Conservation (phyloP, 352 stramenopile genomes). For the Hyphochytrium catenoides region DNA sequence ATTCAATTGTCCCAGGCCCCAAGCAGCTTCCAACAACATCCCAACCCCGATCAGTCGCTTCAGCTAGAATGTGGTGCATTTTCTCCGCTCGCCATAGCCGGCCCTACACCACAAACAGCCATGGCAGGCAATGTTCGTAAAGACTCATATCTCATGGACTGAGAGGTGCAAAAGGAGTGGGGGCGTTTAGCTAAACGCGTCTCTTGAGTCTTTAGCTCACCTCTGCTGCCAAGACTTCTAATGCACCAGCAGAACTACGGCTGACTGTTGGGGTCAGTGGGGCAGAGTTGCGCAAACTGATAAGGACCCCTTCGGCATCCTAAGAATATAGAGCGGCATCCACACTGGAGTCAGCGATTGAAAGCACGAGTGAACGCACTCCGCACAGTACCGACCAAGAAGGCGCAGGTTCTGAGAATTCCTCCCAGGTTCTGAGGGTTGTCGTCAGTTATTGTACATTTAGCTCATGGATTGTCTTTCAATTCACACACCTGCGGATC, state of each 20-base stretch:
- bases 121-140: no score
- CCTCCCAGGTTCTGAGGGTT: conserved; percentile 29
- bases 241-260: conserved; percentile 32
- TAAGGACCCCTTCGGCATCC: conserved; percentile 23
- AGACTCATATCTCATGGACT: no score
- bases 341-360: no score
- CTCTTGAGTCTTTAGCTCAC: conserved; percentile 11
- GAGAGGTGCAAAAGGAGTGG: no score
- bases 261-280: conserved; percentile 31
- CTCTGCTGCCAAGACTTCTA: conserved; percentile 44
- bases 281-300: conserved; percentile 38
- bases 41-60: conserved; percentile 36
- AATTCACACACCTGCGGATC: conserved; percentile 23
- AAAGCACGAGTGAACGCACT: no score
- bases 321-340: no score
- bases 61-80: conserved; percentile 31
- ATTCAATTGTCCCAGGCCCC: conserved; percentile 34
- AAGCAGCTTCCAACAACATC: conserved; percentile 36
- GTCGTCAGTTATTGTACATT: not conserved
- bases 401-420: conserved; percentile 44
- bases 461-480: no score
- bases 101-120: conserved; percentile 11
- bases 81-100: conserved; percentile 35
- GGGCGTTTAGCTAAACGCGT: not conserved
- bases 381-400: conserved; percentile 46